Percentiles rank a stretch among this genome's conserved stretches.
These are phyloP conservation scores for Graphilbum fragrans DNA, from an alignment of 2,329 filamentous ascomycete species.

Conservation along the genomic window DNA sequence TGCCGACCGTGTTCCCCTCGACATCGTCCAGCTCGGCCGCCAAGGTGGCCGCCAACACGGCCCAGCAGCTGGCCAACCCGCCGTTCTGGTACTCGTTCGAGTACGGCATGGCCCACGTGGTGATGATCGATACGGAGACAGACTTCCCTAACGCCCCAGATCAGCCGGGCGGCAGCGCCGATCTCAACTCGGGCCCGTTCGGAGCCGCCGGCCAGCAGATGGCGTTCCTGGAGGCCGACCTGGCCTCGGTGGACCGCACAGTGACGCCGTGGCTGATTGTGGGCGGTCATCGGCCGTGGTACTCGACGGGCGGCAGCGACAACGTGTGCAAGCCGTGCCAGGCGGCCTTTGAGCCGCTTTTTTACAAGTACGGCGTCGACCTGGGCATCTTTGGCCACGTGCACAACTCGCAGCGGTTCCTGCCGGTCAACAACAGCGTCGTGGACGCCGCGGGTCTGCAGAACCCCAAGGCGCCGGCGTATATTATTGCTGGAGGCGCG, in stretches of 20 bases:
- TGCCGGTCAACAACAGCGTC: conserved; percentile 23
- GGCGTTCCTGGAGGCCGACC: conserved; percentile 40
- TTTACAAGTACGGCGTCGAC: conserved; percentile 46
- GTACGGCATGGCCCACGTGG: conserved; percentile 42
- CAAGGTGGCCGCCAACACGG: conserved; percentile 29
- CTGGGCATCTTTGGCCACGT: conserved; percentile 44
- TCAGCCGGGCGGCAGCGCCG: conserved; percentile 15
- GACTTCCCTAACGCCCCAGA: conserved; percentile 40
- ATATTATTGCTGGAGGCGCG: conserved; percentile 41
- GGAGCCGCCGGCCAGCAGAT: conserved; percentile 35
- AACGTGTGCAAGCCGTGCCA: conserved; percentile 32
- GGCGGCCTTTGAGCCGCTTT: conserved; percentile 36
- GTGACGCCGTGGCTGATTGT: conserved; percentile 41
- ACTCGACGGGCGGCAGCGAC: conserved; percentile 22
- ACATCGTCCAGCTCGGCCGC: conserved; percentile 29
- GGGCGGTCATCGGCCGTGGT: conserved; percentile 33
- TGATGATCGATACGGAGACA: conserved; percentile 45
- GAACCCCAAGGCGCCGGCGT: conserved; percentile 33
- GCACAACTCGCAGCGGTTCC: conserved; percentile 44
- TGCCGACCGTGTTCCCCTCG: conserved; percentile 38
- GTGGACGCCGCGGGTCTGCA: conserved; percentile 23
- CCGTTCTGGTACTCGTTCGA: conserved; percentile 50
- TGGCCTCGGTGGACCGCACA: conserved; percentile 40
- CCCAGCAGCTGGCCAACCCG: conserved; percentile 30
- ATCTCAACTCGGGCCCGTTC: conserved; percentile 36